Evolutionary conservation across 2,329 filamentous ascomycete genomes (phyloP), one percentile per base, ranked within the genome.

Genomic region (Fusarium tricinctum): DNA sequence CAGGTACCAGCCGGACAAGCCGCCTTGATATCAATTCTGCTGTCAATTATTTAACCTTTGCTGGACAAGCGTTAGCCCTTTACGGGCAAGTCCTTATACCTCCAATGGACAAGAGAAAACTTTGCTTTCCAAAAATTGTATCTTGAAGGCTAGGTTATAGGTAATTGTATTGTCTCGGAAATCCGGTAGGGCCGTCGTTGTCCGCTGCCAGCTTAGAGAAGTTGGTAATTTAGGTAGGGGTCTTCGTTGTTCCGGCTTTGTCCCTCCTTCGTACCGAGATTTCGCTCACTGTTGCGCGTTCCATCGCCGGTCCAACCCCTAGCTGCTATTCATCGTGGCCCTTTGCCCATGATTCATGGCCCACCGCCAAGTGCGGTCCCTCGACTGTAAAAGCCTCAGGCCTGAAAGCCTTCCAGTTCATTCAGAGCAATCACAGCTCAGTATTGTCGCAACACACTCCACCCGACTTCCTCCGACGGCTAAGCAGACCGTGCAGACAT

Each of bases 391-490:
- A 75, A 73, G 73, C 77, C 77, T 78, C 71, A 78, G 77, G 77
- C 76, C 51, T 63, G 73, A 64, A 77, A 61, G 60, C 49, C 44
- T 56, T 58, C 62, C 61, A 74, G 60, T 52, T n/a, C 45, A 43
- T 55, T 58, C 63, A 74, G 71, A 69, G 72, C 74, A 76, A 76
- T 75, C 72, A 72, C 50, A 59, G 67, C 54, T 65, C 71, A 70
- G 71, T 47, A 73, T 74, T 73, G 63, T 66, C 62, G 51, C 69
- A 73, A 63, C 54, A 51, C 70, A 73, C 69, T 67, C 76, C 76
- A 78, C 77, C 77, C 76, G 76, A 72, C 64, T 78, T 77, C 77
- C 74, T 66, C 77, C 76, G 77, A 75, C 42, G 67, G 74, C 73
- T 73, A 74, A 74, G 56, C 57, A 72, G 63, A 59, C 70, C 69